Percentiles rank a stretch among this genome's conserved stretches.
Conservation (phyloP, 345 rosid species). For the Citrus trifoliata region DNA sequence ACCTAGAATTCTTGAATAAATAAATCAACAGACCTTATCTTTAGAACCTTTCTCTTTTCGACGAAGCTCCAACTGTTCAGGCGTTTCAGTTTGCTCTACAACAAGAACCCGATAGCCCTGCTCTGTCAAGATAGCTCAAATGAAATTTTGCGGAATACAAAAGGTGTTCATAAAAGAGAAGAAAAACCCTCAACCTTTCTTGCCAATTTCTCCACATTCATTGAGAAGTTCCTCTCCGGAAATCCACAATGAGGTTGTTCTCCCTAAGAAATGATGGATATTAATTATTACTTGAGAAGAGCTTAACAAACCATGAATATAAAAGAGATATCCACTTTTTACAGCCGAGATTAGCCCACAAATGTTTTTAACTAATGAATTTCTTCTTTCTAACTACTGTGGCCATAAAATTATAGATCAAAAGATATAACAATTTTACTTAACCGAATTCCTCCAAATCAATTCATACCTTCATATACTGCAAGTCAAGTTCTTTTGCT, state of each 20-base stretch:
- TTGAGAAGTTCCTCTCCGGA: constrained; percentile 89
- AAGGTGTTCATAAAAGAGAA: constrained; percentile 14
- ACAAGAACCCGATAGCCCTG: constrained; percentile 99
- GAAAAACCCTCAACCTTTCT: constrained; percentile 59
- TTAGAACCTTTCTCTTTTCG: constrained; percentile 85
- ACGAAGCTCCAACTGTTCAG: constrained; percentile 91
- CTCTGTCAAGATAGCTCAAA: constrained; percentile 22
- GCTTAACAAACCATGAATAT: background rate
- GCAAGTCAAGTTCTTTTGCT: constrained; percentile 87
- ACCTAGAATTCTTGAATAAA: background rate
- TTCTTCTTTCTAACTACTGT: background rate
- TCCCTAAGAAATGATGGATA: constrained; percentile 48
- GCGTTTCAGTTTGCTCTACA: constrained; percentile 97
- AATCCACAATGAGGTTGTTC: constrained; percentile 99
- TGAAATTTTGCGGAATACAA: constrained; percentile 16
- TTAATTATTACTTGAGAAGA: constrained; percentile 7
- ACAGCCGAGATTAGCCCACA: background rate
- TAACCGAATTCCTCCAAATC: background rate
- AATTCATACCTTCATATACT: constrained; percentile 89
- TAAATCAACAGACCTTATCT: constrained; percentile 63
- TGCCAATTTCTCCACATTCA: constrained; percentile 89
- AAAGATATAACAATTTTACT: background rate
- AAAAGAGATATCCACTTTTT: background rate
- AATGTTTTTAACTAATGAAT: background rate
- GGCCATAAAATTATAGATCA: background rate